phyloP scores from a whole-genome alignment of 164 flowering plant genomes.

The Stephania cephalantha region DNA sequence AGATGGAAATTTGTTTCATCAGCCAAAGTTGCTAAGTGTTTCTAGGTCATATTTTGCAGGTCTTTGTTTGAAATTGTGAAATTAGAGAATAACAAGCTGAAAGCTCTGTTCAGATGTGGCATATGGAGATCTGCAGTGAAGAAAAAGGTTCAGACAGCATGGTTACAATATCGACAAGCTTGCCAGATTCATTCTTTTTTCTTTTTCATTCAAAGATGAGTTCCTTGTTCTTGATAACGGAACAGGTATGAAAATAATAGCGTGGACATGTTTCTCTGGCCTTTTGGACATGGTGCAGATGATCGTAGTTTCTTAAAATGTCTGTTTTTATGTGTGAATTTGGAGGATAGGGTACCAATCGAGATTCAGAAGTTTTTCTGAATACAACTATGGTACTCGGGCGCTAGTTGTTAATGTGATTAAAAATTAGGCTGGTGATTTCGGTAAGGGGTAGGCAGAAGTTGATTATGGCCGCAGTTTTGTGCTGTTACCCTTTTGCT shows the following conservation, averaged over 20 bases:
- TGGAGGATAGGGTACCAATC: not conserved
- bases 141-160: not conserved
- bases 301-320: not conserved
- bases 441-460: not conserved
- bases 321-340: not conserved
- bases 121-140: not conserved
- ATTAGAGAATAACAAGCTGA: not conserved
- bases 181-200: not conserved
- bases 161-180: not conserved
- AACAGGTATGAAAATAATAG: not conserved
- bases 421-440: not conserved
- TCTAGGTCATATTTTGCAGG: conserved; percentile 1
- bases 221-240: not conserved
- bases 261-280: not conserved
- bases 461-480: not conserved
- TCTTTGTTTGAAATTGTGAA: not conserved
- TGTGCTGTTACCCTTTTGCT: not conserved
- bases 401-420: not conserved
- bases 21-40: not conserved
- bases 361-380: not conserved
- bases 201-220: not conserved
- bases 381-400: not conserved
- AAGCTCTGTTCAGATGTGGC: not conserved
- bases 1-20: not conserved
- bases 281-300: not conserved